Conservation (phyloP, 495 filamentous ascomycete genomes). For the Penicillium soppii region DNA sequence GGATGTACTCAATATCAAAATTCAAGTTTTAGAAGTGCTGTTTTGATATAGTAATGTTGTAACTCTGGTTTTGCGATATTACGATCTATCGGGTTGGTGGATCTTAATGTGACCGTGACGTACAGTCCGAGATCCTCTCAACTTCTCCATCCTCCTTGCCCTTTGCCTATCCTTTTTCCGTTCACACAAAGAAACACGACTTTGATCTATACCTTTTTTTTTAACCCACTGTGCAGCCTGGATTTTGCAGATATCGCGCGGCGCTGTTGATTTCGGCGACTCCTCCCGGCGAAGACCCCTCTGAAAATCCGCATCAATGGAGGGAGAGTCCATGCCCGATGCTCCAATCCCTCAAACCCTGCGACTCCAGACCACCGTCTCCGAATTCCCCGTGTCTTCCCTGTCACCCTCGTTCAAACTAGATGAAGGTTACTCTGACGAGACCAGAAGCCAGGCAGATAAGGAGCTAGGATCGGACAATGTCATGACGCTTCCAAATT, state of each 20-base stretch:
- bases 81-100: conserved; percentile 19
- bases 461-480: conserved; percentile 41
- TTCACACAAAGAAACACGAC: not conserved
- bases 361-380: conserved; percentile 24
- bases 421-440: conserved; percentile 68
- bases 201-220: not conserved
- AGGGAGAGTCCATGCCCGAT: conserved; percentile 26
- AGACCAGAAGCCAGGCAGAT: conserved; percentile 56
- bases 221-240: not conserved
- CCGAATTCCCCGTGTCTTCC: conserved; percentile 32
- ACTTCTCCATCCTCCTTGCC: not conserved
- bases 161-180: not conserved
- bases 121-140: conserved; percentile 9
- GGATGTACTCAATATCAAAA: not conserved
- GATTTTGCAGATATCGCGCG: not conserved
- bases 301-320: conserved; percentile 27
- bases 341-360: conserved; percentile 21
- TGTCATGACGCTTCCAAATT: conserved; percentile 49
- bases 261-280: not conserved
- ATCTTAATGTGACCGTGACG: conserved; percentile 17
- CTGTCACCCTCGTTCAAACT: conserved; percentile 51
- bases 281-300: not conserved
- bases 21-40: not conserved
- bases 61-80: not conserved
- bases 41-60: too few relatives aligned